These are phyloP conservation scores for Podaxis rugospora DNA, from an alignment of 768 basidiomycete genomes.

Conservation along the genomic window DNA sequence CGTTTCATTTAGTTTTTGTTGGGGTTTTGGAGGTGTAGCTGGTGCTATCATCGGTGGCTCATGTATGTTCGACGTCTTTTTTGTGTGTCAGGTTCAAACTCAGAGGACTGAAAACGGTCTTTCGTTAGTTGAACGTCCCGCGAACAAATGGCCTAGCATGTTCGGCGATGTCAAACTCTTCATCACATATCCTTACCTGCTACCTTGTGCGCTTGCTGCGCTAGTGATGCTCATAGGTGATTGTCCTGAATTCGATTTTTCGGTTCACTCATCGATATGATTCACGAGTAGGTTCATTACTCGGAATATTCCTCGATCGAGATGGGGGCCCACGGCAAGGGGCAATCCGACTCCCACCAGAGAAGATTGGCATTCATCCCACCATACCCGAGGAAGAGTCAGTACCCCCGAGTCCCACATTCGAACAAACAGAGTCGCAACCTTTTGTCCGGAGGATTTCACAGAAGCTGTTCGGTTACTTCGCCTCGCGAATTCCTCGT, in stretches of 20 bases:
- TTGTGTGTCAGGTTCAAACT: neutral
- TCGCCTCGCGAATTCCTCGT: slow-evolving; percentile 47
- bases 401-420: slow-evolving; percentile 38
- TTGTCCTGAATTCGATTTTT: slow-evolving; percentile 13
- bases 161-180: slow-evolving; percentile 70
- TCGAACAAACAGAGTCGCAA: slow-evolving; percentile 37
- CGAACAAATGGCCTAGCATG: slow-evolving; percentile 76
- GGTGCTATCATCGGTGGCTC: slow-evolving; percentile 84
- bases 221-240: slow-evolving; percentile 68
- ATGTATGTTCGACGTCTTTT: slow-evolving; percentile 44
- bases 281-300: slow-evolving; percentile 60
- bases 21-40: slow-evolving; percentile 95
- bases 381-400: slow-evolving; percentile 69
- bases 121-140: slow-evolving; percentile 71
- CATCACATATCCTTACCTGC: slow-evolving; percentile 80
- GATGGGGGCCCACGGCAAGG: slow-evolving; percentile 90
- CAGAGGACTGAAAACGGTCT: slow-evolving; percentile 13
- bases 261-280: neutral
- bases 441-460: slow-evolving; percentile 47
- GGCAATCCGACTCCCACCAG: slow-evolving; percentile 75
- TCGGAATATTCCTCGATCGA: slow-evolving; percentile 83
- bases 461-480: slow-evolving; percentile 53
- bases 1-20: slow-evolving; percentile 62
- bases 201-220: slow-evolving; percentile 80
- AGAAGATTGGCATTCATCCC: slow-evolving; percentile 55